Base-by-base conservation (phyloP, 2,329 filamentous ascomycete species). In the Fusarium sublunatum region DNA sequence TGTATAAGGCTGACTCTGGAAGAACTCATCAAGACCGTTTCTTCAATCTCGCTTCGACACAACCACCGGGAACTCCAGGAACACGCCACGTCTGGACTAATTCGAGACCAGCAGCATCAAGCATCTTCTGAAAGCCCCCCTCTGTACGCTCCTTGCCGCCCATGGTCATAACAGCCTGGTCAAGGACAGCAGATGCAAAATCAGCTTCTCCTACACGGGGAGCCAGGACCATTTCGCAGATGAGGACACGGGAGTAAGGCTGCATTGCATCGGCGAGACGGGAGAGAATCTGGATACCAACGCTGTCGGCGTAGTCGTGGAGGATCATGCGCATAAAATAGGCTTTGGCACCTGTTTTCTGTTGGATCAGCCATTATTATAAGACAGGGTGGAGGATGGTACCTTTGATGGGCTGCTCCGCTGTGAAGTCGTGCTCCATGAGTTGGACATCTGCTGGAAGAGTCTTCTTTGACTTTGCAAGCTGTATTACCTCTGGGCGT, bases 311-410 rank as follows among this genome's bases (percentile, higher is more conserved):
- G 44, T 73, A 75, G 56, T 76, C 72, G 53, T 75, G 74, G 3
- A 76, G 61, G 40, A 75, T 74, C 68, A 72, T 72, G 35, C 71
- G 72, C 71, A 76, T 73, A 43, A 75, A 76, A 53, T 76, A 76
- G 5, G 71, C 73, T 43, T 70, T 72, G 22, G 74, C 74, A n/a
- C 72, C 73, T 75, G 10, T 22, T 26, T 24, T 5, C 2, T 24
- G 19, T 19, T 2, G 8, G 7, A 24, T 61, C 6, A 64, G 46
- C 4, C 12, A n/a, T 7, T 26, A 35, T 2, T 25, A 26, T 34
- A 15, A 13, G 4, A 13, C 7, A 12, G 7, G 4, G 2, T 6
- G 5, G 10, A 6, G 7, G 22, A 15, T 35, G 46, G 1, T 61
- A 73, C 71, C 71, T 59, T 72, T 75, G 28, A 74, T 45, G 6